Evolutionary conservation across 1,284 basidiomycete genomes (phyloP), one percentile per base, ranked within the genome.

Genomic region (Cutaneotrichosporon arboriforme): DNA sequence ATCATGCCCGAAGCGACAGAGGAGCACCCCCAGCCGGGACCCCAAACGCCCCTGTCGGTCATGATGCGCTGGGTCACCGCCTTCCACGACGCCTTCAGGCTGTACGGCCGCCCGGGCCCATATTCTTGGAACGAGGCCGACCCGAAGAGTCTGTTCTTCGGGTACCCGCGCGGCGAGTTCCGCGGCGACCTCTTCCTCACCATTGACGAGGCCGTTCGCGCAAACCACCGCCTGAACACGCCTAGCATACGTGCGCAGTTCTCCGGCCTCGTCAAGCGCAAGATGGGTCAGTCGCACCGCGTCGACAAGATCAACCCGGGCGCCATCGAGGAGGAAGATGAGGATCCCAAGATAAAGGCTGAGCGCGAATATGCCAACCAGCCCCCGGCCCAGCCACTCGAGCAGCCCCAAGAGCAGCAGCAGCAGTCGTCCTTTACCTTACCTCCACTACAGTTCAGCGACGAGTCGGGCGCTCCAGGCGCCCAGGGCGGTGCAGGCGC

Each of bases 61-160:
- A 94, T 97, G 90, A 79, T 97, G 62, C 87, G 86, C 70, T 98
- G 94, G 93, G 78, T 96, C 49, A 84, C 92, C 54, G 88, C 81
- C 15, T 79, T 92, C 46, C 90, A 94, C 66, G 90, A 94, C 70
- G 84, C 85, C 1, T 92, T 91, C 70, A 80, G 81, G 58, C 78
- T 96, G 26, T 93, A 94, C 70, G 92, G 92, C 34, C 82, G 76
- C 37, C 89, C 90, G 1, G 79, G 82, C 18, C 76, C 79, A 33
- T 94, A 92, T 78, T 85, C 82, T 43, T 96, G 89, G 87, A 87
- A 96, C 65, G 87, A 87, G 54, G 80, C 84, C 17, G 84, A 93
- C 70, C 80, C 83, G 0, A 59, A 49, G 26, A 69, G 67, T 47
- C 55, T 76, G 15, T 72, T 73, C 57, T 76, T 77, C 46, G 71